phyloP scores from a whole-genome alignment of 768 basidiomycete genomes.

The Ramaria sp. region DNA sequence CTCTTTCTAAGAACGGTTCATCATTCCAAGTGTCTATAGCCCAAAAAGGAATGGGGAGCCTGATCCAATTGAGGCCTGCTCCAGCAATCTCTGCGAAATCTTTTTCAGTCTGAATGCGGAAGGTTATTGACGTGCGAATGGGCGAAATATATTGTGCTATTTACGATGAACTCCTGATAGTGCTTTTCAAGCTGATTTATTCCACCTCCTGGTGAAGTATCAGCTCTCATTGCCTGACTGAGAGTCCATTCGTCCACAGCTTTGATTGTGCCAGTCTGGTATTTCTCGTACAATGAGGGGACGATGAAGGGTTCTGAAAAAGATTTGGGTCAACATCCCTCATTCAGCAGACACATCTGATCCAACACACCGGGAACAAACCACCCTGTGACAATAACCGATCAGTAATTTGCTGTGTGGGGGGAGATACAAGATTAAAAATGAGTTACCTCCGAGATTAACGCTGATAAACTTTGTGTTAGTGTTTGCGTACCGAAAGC shows the following conservation, averaged over 20 bases:
- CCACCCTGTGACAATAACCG: not conserved
- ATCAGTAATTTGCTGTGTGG: not conserved
- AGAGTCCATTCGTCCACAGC: conserved; percentile 59
- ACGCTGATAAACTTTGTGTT: not conserved
- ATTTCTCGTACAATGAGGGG: conserved; percentile 51
- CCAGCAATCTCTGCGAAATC: conserved; percentile 85
- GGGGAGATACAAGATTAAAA: not conserved
- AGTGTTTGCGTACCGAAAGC: not conserved
- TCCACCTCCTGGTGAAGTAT: conserved; percentile 45
- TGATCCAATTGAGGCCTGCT: conserved; percentile 78
- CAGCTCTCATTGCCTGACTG: conserved; percentile 51
- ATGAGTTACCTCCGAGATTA: conserved; percentile 8
- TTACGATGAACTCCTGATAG: conserved; percentile 74
- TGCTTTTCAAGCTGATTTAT: conserved; percentile 61
- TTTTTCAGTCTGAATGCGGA: conserved; percentile 55
- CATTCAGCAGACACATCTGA: not conserved
- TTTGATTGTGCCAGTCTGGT: conserved; percentile 26
- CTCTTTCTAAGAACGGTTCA: conserved; percentile 67
- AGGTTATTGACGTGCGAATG: not conserved
- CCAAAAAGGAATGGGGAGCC: conserved; percentile 79
- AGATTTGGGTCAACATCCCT: not conserved
- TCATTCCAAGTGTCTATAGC: conserved; percentile 63
- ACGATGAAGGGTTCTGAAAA: conserved; percentile 72
- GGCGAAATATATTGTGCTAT: conserved; percentile 17
- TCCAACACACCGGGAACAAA: conserved; percentile 2